Conservation (phyloP, 2,329 filamentous ascomycete genomes). For the Alternaria dauci region DNA sequence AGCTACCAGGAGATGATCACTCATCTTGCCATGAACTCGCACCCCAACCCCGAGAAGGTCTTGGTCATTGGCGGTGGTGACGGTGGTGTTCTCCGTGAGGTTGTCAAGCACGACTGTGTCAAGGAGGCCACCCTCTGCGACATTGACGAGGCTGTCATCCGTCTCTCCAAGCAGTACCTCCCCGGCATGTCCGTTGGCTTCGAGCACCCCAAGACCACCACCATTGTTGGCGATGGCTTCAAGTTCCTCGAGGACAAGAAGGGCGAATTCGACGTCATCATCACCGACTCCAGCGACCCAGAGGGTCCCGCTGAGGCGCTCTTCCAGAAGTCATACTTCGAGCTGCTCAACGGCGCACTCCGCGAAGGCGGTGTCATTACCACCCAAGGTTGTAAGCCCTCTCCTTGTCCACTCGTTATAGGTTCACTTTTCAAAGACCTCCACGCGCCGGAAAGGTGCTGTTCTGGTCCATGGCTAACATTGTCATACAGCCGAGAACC, state of each 20-base stretch:
- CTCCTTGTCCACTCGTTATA: conserved; percentile 52
- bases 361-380: conserved; percentile 97
- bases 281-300: conserved; percentile 97
- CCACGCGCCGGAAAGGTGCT: conserved; percentile 28
- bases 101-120: conserved; percentile 98
- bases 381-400: conserved; percentile 99
- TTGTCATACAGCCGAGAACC: conserved; percentile 82
- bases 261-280: conserved; percentile 98
- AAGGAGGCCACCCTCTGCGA: conserved; percentile 97
- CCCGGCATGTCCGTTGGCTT: conserved; percentile 93
- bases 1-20: conserved; percentile 99
- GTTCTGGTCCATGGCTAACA: conserved; percentile 35
- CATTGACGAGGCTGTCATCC: conserved; percentile 99
- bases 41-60: conserved; percentile 98
- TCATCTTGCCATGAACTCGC: conserved; percentile 96
- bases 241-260: conserved; percentile 97
- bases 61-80: conserved; percentile 98
- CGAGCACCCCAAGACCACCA: conserved; percentile 90
- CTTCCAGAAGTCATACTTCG: conserved; percentile 99
- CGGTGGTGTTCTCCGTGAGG: conserved; percentile 95
- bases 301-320: conserved; percentile 95
- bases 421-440: conserved; percentile 21
- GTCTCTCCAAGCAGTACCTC: conserved; percentile 97
- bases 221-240: conserved; percentile 96
- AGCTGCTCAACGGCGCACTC: conserved; percentile 88